Evolutionary conservation across 2,329 filamentous ascomycete genomes (phyloP).

Genomic region (Xylariaceae sp.): DNA sequence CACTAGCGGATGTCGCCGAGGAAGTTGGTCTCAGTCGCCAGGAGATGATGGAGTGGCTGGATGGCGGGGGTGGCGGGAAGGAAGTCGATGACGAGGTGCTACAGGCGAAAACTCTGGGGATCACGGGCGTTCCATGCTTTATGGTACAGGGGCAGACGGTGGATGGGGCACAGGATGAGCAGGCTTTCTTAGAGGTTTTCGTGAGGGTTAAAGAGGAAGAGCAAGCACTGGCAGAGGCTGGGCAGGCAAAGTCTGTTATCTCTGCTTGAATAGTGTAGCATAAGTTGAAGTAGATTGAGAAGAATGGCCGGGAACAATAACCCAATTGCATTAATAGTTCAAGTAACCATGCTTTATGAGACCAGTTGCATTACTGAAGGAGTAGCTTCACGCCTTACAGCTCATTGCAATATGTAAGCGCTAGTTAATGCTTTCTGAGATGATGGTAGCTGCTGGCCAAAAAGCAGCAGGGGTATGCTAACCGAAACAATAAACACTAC

Average conservation of each 20-base stretch:
- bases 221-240: background rate
- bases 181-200: constrained; percentile 21
- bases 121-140: constrained; percentile 27
- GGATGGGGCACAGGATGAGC: constrained; percentile 24
- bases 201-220: constrained; percentile 23
- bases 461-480: background rate
- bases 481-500: background rate
- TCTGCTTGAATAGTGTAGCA: background rate
- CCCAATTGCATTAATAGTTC: too few species aligned
- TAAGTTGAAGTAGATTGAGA: too few species aligned
- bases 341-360: too few species aligned
- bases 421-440: background rate
- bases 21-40: constrained; percentile 18
- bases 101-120: constrained; percentile 1
- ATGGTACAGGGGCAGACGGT: constrained; percentile 18
- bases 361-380: background rate
- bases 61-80: constrained; percentile 20
- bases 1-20: constrained; percentile 20
- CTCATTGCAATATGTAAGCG: background rate
- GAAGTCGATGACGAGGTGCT: constrained; percentile 27
- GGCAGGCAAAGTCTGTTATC: background rate
- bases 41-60: constrained; percentile 22
- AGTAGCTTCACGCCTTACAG: constrained; percentile 2
- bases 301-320: too few species aligned
- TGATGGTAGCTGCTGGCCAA: constrained; percentile 1